phyloP scores from a whole-genome alignment of 2,329 filamentous ascomycete species.

The Colletotrichum musicola region DNA sequence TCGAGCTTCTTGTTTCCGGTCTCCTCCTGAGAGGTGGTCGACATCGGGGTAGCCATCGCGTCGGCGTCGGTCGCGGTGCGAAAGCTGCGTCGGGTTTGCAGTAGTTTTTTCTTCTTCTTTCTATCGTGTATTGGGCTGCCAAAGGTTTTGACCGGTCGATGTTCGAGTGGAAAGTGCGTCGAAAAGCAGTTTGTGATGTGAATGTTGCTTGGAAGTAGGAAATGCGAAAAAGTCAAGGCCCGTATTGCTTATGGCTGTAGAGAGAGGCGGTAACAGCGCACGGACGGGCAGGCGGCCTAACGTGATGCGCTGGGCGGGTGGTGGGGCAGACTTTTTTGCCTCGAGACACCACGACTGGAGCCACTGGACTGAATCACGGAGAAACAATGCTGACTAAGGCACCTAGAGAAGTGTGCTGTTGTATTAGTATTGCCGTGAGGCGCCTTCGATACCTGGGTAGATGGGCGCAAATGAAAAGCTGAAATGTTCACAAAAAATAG shows the following conservation, averaged over 20 bases:
- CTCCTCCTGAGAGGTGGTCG: slow-evolving; percentile 59
- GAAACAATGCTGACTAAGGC: too few species aligned
- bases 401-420: too few species aligned
- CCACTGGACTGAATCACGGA: too few species aligned
- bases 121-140: too few species aligned
- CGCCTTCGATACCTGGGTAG: too few species aligned
- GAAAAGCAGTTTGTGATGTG: neutral
- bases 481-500: too few species aligned
- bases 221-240: neutral
- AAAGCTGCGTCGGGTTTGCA: neutral
- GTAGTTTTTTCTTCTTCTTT: neutral
- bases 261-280: neutral
- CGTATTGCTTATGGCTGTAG: neutral
- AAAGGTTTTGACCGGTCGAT: neutral
- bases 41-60: slow-evolving; percentile 70
- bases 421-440: too few species aligned
- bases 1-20: slow-evolving; percentile 68
- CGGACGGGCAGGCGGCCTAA: neutral
- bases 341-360: too few species aligned
- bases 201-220: neutral
- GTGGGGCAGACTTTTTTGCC: neutral
- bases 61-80: neutral
- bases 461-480: too few species aligned
- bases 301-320: neutral
- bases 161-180: neutral